Evolutionary conservation across 192 early-diverging fungal genomes (phyloP).

Genomic region (Gamsiella multidivaricata): DNA sequence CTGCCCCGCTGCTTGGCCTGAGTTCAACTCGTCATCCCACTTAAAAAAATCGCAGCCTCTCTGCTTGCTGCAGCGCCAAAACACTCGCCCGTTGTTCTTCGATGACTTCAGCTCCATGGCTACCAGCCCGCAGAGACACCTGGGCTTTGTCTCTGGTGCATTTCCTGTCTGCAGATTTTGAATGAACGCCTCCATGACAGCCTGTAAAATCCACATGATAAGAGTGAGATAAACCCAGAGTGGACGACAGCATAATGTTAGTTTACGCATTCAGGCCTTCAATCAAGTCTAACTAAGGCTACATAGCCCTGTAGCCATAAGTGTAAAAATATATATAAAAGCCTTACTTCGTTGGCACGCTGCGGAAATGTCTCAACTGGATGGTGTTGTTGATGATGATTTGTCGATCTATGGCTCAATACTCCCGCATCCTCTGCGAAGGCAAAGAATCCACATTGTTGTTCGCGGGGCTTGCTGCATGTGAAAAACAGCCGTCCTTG

Average conservation of each 20-base stretch:
- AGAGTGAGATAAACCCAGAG: not conserved
- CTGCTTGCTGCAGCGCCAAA: conserved; percentile 30
- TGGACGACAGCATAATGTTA: not conserved
- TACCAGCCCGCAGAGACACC: conserved; percentile 23
- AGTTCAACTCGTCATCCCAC: conserved; percentile 63
- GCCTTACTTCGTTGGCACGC: conserved; percentile 10
- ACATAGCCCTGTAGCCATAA: too few relatives aligned
- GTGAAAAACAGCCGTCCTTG: conserved; percentile 66
- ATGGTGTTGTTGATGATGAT: not conserved
- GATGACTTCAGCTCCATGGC: conserved; percentile 15
- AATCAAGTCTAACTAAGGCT: not conserved
- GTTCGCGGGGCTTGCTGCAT: conserved; percentile 53
- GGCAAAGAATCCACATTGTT: conserved; percentile 33
- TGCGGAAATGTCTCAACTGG: not conserved
- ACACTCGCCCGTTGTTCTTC: conserved; percentile 14
- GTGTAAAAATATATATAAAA: too few relatives aligned
- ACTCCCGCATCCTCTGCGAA: conserved; percentile 5
- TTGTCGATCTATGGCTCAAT: not conserved
- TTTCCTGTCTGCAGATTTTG: conserved; percentile 7
- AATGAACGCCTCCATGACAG: conserved; percentile 15
- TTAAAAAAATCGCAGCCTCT: conserved; percentile 65
- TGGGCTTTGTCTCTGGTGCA: conserved; percentile 5
- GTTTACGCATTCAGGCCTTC: too few relatives aligned
- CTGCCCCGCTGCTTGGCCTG: not conserved
- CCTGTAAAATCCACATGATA: not conserved